Evolutionary conservation across 2,329 filamentous ascomycete species (phyloP).

Genomic region (Diaporthe citri): DNA sequence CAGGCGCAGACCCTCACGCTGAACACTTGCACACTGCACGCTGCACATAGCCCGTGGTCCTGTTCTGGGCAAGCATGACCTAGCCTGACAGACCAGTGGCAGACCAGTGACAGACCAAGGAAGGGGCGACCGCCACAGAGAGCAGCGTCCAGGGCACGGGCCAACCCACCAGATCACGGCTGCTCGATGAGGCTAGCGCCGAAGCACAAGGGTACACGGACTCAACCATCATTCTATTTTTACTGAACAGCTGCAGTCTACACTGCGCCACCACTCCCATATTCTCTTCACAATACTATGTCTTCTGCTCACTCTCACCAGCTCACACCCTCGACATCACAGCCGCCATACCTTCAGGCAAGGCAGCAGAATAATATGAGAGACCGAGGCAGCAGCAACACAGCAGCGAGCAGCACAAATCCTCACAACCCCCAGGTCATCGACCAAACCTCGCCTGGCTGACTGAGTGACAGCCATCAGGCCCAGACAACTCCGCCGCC

Average conservation of each 20-base stretch:
- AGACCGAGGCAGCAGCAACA: not conserved
- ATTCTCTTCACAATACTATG: not conserved
- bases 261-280: not conserved
- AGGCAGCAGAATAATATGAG: slow-evolving; percentile 3
- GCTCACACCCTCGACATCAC: not conserved
- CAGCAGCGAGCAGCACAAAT: not conserved
- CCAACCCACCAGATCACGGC: not conserved
- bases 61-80: not conserved
- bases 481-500: slow-evolving; percentile 23
- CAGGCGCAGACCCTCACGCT: slow-evolving; percentile 7
- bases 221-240: not conserved
- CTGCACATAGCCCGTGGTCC: not conserved
- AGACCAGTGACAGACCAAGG: slow-evolving; percentile 10
- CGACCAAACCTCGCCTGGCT: not conserved
- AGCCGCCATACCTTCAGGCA: not conserved
- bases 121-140: slow-evolving; percentile 1
- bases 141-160: not conserved
- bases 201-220: not conserved
- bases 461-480: not conserved
- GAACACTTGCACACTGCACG: not conserved
- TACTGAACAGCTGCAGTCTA: not conserved
- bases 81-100: not conserved
- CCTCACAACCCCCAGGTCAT: not conserved
- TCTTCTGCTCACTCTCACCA: not conserved
- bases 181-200: not conserved